Evolutionary conservation across 1,284 basidiomycete species (phyloP).

Genomic region (Ustilago trichophora): DNA sequence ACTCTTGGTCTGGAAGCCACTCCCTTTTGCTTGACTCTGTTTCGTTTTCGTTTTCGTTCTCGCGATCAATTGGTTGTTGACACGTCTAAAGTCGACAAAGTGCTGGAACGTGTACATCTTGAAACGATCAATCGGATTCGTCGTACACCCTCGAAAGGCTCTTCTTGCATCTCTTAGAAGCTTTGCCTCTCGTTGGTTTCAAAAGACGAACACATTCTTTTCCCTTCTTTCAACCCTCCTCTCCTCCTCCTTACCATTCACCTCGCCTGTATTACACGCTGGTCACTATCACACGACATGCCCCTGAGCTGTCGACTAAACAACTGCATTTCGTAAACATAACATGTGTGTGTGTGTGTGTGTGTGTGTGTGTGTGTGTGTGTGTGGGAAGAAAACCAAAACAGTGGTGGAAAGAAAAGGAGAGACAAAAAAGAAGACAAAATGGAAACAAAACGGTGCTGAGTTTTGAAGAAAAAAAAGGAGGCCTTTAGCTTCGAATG

Average conservation of each 20-base stretch:
- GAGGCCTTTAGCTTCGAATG: constrained; percentile 54
- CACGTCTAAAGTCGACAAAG: not conserved
- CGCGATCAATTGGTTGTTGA: too few species aligned
- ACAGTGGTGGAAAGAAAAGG: too few species aligned
- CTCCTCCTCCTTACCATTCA: not conserved
- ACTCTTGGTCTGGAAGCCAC: constrained; percentile 60
- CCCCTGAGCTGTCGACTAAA: too few species aligned
- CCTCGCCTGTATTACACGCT: too few species aligned
- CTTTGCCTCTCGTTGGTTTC: not conserved
- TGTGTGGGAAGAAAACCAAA: too few species aligned
- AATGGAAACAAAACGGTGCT: too few species aligned
- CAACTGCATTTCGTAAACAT: constrained; percentile 19
- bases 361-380: too few species aligned
- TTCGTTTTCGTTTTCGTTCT: not conserved
- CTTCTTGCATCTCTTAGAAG: constrained; percentile 10
- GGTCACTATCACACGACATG: too few species aligned
- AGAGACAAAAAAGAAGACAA: too few species aligned
- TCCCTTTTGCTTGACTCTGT: not conserved
- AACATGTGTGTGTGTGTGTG: too few species aligned
- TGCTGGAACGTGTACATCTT: not conserved
- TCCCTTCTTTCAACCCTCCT: not conserved
- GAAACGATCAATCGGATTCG: constrained; percentile 25
- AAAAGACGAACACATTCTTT: constrained; percentile 37
- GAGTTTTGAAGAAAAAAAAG: too few species aligned
- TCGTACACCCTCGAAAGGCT: not conserved